Percentiles rank a stretch among this genome's conserved stretches.
Evolutionary conservation across 1,284 basidiomycete genomes (phyloP).

Genomic region (Apiotrichum sp.): DNA sequence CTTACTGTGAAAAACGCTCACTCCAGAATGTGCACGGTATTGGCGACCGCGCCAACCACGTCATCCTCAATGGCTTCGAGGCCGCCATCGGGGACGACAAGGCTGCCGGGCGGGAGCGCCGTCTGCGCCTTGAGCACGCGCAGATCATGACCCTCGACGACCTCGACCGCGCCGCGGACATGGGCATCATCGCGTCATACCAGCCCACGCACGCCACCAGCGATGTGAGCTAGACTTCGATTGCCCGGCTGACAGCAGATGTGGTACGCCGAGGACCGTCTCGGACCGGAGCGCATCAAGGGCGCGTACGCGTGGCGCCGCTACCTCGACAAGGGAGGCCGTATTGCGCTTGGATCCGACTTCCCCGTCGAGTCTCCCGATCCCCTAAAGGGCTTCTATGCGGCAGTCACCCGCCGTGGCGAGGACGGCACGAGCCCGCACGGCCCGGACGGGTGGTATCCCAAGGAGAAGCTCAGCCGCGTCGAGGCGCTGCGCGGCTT

Average conservation of each 20-base stretch:
- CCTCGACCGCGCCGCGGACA: slow-evolving; percentile 59
- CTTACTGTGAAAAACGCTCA: slow-evolving; percentile 41
- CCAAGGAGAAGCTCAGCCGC: slow-evolving; percentile 64
- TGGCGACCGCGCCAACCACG: slow-evolving; percentile 78
- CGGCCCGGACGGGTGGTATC: slow-evolving; percentile 71
- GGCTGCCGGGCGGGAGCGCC: slow-evolving; percentile 35
- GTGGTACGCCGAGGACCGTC: slow-evolving; percentile 74
- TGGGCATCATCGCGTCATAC: slow-evolving; percentile 83
- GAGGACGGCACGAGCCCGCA: slow-evolving; percentile 70
- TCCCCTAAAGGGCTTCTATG: slow-evolving; percentile 65
- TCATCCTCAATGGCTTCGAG: slow-evolving; percentile 74
- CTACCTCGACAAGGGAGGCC: slow-evolving; percentile 55
- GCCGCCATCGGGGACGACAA: slow-evolving; percentile 51
- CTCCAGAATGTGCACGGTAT: slow-evolving; percentile 72
- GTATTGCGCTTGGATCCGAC: slow-evolving; percentile 78
- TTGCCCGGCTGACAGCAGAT: slow-evolving; percentile 52
- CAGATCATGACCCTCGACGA: slow-evolving; percentile 73
- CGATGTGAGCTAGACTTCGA: slow-evolving; percentile 32
- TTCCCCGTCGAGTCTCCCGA: slow-evolving; percentile 70
- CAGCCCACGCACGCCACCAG: slow-evolving; percentile 77
- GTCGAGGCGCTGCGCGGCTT: slow-evolving; percentile 62
- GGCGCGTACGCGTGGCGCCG: slow-evolving; percentile 84
- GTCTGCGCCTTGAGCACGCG: slow-evolving; percentile 82
- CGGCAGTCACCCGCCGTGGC: slow-evolving; percentile 69
- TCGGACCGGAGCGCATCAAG: slow-evolving; percentile 70